A percentile compares a stretch with the other conserved stretches of the same genome.
phyloP scores from a whole-genome alignment of 2,329 filamentous ascomycete species.

The Penicillium decumbens region DNA sequence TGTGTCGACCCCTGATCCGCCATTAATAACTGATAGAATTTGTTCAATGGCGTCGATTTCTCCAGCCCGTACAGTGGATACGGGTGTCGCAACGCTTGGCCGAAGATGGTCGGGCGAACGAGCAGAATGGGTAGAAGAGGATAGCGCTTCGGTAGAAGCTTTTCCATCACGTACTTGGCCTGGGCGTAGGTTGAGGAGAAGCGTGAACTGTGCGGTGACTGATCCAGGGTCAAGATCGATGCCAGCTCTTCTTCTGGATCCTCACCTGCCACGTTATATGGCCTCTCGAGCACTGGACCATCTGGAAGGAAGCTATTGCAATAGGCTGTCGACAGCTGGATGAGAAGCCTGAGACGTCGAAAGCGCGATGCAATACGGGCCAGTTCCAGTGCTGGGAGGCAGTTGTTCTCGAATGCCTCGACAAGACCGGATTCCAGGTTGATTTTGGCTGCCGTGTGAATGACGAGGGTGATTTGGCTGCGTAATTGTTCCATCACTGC shows the following conservation, averaged over 20 bases:
- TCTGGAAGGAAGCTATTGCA: conserved; percentile 32
- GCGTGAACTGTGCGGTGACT: conserved; percentile 14
- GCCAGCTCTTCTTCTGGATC: conserved; percentile 29
- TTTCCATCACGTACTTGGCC: conserved; percentile 32
- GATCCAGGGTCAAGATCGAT: conserved; percentile 17
- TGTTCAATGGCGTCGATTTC: conserved; percentile 30
- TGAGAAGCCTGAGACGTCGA: conserved; percentile 25
- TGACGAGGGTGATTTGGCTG: conserved; percentile 31
- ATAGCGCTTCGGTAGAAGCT: conserved; percentile 25
- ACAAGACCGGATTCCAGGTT: conserved; percentile 25
- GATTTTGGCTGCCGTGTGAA: conserved; percentile 34
- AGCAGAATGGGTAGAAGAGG: conserved; percentile 28
- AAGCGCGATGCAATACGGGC: conserved; percentile 26
- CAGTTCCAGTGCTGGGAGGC: conserved; percentile 29
- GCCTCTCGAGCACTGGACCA: conserved; percentile 26
- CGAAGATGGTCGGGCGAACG: conserved; percentile 31
- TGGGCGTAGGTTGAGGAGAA: conserved; percentile 32
- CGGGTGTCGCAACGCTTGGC: conserved; percentile 27
- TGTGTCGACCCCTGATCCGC: conserved; percentile 25
- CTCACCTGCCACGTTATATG: conserved; percentile 21
- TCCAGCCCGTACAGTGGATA: conserved; percentile 31
- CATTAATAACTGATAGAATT: conserved; percentile 27
- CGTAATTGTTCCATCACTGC: conserved; percentile 16
- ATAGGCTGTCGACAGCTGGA: conserved; percentile 32
- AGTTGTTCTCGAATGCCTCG: conserved; percentile 31